Conservation (phyloP, 129 eudicot genomes). For the Gnaphalium uliginosum region DNA sequence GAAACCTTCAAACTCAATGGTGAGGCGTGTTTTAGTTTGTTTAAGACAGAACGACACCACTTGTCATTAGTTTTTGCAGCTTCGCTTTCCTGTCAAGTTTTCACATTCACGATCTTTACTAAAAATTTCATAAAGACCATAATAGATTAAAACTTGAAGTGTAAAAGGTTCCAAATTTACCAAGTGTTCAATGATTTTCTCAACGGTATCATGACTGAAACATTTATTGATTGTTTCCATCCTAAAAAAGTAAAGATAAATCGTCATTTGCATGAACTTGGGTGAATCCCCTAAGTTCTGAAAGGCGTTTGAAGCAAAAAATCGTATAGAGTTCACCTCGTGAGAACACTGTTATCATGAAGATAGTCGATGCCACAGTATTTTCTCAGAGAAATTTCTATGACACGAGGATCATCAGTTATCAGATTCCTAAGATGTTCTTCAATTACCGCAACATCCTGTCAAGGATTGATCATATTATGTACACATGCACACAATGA, state of each 20-base stretch:
- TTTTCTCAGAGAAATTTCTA: conserved; percentile 51
- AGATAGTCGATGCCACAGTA: conserved; percentile 46
- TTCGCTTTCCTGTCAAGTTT: conserved; percentile 62
- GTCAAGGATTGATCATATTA: conserved; percentile 15
- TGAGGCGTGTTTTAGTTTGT: conserved; percentile 62
- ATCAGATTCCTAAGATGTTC: conserved; percentile 47
- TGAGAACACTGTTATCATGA: conserved; percentile 40
- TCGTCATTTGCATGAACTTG: neutral
- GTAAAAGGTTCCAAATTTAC: conserved; percentile 31
- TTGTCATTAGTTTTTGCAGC: conserved; percentile 54
- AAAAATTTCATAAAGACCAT: neutral
- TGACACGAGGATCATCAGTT: conserved; percentile 71
- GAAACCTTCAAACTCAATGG: conserved; percentile 90
- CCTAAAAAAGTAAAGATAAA: conserved; percentile 39
- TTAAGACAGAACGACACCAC: conserved; percentile 55
- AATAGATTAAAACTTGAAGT: neutral
- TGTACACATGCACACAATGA: neutral
- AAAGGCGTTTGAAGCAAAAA: neutral
- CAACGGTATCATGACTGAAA: conserved; percentile 74
- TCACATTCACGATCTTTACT: neutral
- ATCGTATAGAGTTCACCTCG: neutral
- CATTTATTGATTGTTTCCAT: conserved; percentile 58
- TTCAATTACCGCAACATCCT: conserved; percentile 71
- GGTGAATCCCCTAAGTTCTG: neutral
- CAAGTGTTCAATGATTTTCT: conserved; percentile 74